Evolutionary conservation across 2,329 filamentous ascomycete genomes (phyloP).

Genomic region (Colletotrichum sp.): DNA sequence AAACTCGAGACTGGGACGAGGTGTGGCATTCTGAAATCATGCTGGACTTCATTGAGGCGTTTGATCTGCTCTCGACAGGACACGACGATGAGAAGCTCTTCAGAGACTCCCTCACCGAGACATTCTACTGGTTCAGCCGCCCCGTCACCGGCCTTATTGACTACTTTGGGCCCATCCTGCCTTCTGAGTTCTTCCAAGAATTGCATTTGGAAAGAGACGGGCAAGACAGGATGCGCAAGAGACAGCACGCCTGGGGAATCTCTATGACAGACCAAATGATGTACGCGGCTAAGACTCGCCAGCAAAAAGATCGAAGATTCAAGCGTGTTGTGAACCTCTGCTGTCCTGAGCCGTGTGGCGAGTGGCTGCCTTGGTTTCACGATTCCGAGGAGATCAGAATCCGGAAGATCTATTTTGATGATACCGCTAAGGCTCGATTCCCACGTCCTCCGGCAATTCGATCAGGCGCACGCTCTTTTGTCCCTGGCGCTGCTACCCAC

Average conservation of each 20-base stretch:
- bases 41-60: conserved; percentile 1
- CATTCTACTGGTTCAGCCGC: conserved; percentile 3
- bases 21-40: not conserved
- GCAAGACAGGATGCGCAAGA: not conserved
- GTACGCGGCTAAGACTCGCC: not conserved
- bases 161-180: not conserved
- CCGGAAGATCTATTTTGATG: not conserved
- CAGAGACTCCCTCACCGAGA: conserved; percentile 4
- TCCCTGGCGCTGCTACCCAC: not conserved
- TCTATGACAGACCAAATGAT: conserved; percentile 2
- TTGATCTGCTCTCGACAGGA: not conserved
- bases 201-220: not conserved
- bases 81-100: conserved; percentile 7
- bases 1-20: not conserved
- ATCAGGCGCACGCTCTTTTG: not conserved
- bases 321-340: conserved; percentile 6
- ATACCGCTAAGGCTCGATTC: not conserved
- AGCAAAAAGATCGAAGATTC: not conserved
- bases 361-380: not conserved
- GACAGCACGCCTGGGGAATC: not conserved
- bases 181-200: not conserved
- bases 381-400: not conserved
- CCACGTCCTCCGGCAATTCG: not conserved
- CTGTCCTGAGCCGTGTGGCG: not conserved
- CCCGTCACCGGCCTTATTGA: not conserved